These are phyloP conservation scores for Plasmodium malariae DNA, from an alignment of 169 alveolate genomes.

Conservation along the genomic window DNA sequence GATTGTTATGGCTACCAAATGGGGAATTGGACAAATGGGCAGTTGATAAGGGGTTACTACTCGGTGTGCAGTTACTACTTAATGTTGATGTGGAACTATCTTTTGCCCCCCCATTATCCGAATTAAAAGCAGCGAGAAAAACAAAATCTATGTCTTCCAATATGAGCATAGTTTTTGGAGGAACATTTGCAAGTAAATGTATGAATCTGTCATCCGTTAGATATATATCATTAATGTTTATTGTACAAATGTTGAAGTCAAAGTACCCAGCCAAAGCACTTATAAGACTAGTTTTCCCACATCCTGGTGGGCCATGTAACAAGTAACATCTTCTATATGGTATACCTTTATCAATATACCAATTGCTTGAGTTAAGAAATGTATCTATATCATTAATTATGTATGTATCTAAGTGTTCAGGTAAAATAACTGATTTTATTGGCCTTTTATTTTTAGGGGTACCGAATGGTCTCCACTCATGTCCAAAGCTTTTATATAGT, in stretches of 20 bases:
- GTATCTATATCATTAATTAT: slow-evolving; percentile 58
- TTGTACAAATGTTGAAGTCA: slow-evolving; percentile 85
- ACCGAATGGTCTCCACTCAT: slow-evolving; percentile 87
- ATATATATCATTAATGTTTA: slow-evolving; percentile 85
- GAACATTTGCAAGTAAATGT: slow-evolving; percentile 85
- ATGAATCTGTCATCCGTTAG: slow-evolving; percentile 87
- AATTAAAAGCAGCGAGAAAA: slow-evolving; percentile 3
- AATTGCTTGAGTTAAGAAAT: slow-evolving; percentile 67
- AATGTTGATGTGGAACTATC: neutral
- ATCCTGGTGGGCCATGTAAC: slow-evolving; percentile 90
- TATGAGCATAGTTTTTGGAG: slow-evolving; percentile 77
- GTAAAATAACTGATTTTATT: slow-evolving; percentile 80
- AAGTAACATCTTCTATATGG: slow-evolving; percentile 90
- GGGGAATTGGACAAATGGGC: neutral
- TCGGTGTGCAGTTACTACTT: neutral
- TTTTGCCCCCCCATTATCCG: neutral
- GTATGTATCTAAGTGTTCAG: slow-evolving; percentile 36
- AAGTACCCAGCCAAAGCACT: slow-evolving; percentile 88
- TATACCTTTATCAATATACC: slow-evolving; percentile 87
- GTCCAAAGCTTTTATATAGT: slow-evolving; percentile 81
- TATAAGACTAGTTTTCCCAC: slow-evolving; percentile 89
- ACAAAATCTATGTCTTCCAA: slow-evolving; percentile 73
- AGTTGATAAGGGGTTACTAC: neutral
- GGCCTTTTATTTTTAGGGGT: slow-evolving; percentile 84
- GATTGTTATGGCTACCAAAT: neutral